phyloP scores from a whole-genome alignment of 352 stramenopile genomes.

The Elongisporangium senticosum region DNA sequence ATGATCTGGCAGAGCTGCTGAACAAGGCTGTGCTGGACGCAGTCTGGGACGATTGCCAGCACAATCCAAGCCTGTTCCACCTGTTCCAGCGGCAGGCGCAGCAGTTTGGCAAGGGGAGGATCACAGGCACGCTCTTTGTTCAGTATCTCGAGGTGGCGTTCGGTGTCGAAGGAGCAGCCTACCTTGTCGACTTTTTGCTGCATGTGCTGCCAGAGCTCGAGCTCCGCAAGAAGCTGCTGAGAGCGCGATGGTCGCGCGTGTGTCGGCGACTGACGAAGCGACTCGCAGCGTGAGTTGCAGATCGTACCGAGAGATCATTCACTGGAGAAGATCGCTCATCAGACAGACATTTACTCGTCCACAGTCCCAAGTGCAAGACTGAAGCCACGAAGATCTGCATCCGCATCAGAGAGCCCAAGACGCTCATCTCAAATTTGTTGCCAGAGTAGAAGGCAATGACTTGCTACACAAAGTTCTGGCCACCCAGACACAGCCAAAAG shows the following conservation, averaged over 20 bases:
- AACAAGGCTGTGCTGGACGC: conserved; percentile 74
- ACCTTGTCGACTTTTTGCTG: conserved; percentile 80
- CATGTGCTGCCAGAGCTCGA: conserved; percentile 67
- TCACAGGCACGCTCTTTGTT: conserved; percentile 51
- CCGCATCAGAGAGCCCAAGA: too few relatives aligned
- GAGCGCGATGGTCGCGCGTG: conserved; percentile 64
- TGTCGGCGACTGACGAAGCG: conserved; percentile 54
- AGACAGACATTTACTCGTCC: too few relatives aligned
- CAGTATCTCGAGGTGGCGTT: conserved; percentile 83
- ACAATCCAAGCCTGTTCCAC: conserved; percentile 81
- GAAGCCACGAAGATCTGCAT: too few relatives aligned
- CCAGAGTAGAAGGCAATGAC: background rate
- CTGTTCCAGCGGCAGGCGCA: conserved; percentile 75
- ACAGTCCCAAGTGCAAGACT: background rate
- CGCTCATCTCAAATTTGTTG: background rate
- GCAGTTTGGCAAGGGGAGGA: conserved; percentile 66
- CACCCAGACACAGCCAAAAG: background rate
- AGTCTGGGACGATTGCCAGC: conserved; percentile 80
- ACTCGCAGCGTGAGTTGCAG: conserved; percentile 26
- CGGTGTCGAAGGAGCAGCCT: conserved; percentile 56
- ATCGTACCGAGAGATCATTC: too few relatives aligned
- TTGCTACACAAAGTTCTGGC: too few relatives aligned
- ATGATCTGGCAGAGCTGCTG: conserved; percentile 54
- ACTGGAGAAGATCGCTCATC: background rate
- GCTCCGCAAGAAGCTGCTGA: conserved; percentile 55